Evolutionary conservation across 2,329 filamentous ascomycete genomes (phyloP), one percentile per base, ranked within the genome.

Genomic region (Xylaria multiplex): DNA sequence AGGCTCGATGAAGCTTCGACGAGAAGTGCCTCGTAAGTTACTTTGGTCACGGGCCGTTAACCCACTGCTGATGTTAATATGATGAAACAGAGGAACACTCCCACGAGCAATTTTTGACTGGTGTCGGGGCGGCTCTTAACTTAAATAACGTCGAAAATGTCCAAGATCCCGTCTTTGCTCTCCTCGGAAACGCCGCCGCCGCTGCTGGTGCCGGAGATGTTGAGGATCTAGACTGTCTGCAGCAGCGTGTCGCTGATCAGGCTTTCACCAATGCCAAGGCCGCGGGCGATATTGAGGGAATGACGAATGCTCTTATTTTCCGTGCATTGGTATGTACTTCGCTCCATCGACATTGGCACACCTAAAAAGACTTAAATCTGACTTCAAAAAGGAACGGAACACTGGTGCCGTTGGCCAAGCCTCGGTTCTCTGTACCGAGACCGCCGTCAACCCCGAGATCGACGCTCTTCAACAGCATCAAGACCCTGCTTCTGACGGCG

Each of bases 391-490:
- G 72, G 88, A 90, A 81, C 83, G 87, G 63, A 90, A 90, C 79
- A 90, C 87, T 30, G 84, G 79, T 56, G 71, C 74, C 11, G 87
- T 90, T 66, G 88, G 88, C 56, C 77, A 81, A 50, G 83, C 82
- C n/a, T 88, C 85, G 53, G 85, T 83, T 37, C 77, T 84, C 55
- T 91, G 89, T 80, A 82, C 79, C 78, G 75, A 87, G 73, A 80
- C 78, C 46, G 86, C 89, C 16, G 81, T 82, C 64, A 91, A 91
- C 78, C 83, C 88, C 2, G 88, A 91, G 79, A 90, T 91, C 72
- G 85, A 82, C 32, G 87, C 87, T 49, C 76, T 91, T 65, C 79
- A 81, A 60, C 88, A 90, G 78, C 89, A 91, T 78, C 88, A 91
- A 78, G 89, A 91, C 75, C 88, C 89, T 32, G 89, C 89, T 22